These are phyloP conservation scores for Botryosphaeria dothidea DNA, from an alignment of 2,329 filamentous ascomycete species.

Conservation along the genomic window DNA sequence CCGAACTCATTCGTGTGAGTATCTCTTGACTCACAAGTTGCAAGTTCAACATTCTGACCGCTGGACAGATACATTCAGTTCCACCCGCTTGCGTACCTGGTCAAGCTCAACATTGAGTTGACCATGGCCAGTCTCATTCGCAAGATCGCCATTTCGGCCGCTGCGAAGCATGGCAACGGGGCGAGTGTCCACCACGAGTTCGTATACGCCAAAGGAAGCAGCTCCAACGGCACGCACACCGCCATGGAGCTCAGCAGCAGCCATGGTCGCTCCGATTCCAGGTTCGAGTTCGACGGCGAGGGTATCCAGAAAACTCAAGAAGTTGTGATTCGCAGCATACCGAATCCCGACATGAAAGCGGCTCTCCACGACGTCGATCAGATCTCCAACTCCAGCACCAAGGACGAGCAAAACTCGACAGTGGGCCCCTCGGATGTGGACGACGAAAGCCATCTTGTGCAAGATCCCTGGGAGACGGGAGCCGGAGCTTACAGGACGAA, in stretches of 20 bases:
- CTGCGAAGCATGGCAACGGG: background rate
- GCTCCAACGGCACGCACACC: background rate
- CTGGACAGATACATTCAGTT: constrained; percentile 48
- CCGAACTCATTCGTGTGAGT: constrained; percentile 47
- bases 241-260: constrained; percentile 6
- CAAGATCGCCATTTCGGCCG: constrained; percentile 25
- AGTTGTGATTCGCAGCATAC: background rate
- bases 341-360: constrained; percentile 4
- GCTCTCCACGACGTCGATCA: background rate
- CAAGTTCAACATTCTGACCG: background rate
- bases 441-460: constrained; percentile 1
- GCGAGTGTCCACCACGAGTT: background rate
- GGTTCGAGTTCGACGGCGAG: constrained; percentile 3
- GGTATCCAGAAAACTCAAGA: constrained; percentile 17
- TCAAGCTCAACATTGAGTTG: constrained; percentile 56
- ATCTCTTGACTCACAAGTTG: background rate
- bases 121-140: constrained; percentile 54
- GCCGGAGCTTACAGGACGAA: background rate
- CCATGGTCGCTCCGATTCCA: background rate
- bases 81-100: constrained; percentile 51
- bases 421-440: background rate
- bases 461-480: background rate
- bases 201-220: background rate
- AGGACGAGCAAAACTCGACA: background rate
- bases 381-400: constrained; percentile 10